Conservation (phyloP, 2,329 filamentous ascomycete genomes). For the Pyrenophora teres region DNA sequence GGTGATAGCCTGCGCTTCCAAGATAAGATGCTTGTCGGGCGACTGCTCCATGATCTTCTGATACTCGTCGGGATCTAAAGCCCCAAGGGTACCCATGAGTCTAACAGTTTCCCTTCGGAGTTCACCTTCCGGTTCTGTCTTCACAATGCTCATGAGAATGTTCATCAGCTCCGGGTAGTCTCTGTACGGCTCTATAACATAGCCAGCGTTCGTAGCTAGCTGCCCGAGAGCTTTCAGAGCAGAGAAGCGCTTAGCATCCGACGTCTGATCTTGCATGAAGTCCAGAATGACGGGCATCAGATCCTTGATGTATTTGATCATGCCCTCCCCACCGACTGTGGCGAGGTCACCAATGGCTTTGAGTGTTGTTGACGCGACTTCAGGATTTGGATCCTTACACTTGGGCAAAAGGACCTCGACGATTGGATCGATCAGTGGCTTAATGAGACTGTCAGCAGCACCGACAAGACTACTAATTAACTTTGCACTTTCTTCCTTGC, state of each 20-base stretch:
- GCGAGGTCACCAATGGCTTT: conserved; percentile 94
- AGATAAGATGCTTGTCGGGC: conserved; percentile 75
- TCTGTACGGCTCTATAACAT: conserved; percentile 94
- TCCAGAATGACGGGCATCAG: conserved; percentile 96
- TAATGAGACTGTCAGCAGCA: conserved; percentile 90
- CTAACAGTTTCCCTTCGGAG: conserved; percentile 95
- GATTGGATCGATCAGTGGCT: conserved; percentile 96
- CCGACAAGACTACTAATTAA: conserved; percentile 90
- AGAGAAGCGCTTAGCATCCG: conserved; percentile 85
- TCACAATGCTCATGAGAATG: conserved; percentile 90
- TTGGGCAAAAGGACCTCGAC: conserved; percentile 93
- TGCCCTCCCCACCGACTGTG: conserved; percentile 90
- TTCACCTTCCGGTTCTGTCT: conserved; percentile 84
- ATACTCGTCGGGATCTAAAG: conserved; percentile 93
- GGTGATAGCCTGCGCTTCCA: conserved; percentile 72
- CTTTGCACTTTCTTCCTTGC: conserved; percentile 95
- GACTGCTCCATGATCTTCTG: conserved; percentile 90
- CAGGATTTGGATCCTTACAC: conserved; percentile 79
- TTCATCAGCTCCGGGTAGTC: conserved; percentile 94
- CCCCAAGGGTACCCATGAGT: conserved; percentile 91
- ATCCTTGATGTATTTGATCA: conserved; percentile 86
- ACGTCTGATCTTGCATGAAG: conserved; percentile 91
- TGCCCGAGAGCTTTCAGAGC: conserved; percentile 90
- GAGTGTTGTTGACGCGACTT: conserved; percentile 92
- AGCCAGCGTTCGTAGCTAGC: conserved; percentile 92